Evolutionary conservation across 495 filamentous ascomycete genomes (phyloP).

Genomic region (Talaromyces ruber): DNA sequence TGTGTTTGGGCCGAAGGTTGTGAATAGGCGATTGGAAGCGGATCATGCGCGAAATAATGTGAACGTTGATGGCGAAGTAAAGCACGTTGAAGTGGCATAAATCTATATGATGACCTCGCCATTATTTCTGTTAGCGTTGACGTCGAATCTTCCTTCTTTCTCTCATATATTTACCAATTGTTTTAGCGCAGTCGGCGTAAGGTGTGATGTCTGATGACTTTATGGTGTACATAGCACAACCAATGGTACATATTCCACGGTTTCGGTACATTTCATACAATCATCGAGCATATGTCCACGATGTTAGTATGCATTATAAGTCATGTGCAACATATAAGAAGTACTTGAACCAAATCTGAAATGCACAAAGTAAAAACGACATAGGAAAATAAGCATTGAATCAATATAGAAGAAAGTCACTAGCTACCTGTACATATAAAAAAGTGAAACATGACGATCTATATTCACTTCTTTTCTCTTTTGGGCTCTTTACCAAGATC

Average conservation of each 20-base stretch:
- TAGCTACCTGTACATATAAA: constrained; percentile 47
- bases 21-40: constrained; percentile 47
- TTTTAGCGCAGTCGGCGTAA: background rate
- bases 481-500: background rate
- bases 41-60: constrained; percentile 29
- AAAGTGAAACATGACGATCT: constrained; percentile 17
- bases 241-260: background rate
- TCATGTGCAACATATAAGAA: constrained; percentile 12
- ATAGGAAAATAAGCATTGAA: constrained; percentile 14
- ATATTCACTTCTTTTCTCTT: constrained; percentile 5
- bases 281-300: background rate
- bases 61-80: background rate
- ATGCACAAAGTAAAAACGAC: constrained; percentile 26
- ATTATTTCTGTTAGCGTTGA: background rate
- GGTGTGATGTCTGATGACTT: background rate
- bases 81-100: background rate
- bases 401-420: constrained; percentile 18
- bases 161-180: too few relatives aligned
- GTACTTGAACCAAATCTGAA: background rate
- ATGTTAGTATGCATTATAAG: background rate
- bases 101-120: background rate
- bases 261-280: background rate
- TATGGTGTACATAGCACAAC: background rate
- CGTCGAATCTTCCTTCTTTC: background rate
- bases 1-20: constrained; percentile 47